These are phyloP conservation scores for Xanthoconium separans DNA, from an alignment of 1,284 basidiomycete species.

Conservation along the genomic window DNA sequence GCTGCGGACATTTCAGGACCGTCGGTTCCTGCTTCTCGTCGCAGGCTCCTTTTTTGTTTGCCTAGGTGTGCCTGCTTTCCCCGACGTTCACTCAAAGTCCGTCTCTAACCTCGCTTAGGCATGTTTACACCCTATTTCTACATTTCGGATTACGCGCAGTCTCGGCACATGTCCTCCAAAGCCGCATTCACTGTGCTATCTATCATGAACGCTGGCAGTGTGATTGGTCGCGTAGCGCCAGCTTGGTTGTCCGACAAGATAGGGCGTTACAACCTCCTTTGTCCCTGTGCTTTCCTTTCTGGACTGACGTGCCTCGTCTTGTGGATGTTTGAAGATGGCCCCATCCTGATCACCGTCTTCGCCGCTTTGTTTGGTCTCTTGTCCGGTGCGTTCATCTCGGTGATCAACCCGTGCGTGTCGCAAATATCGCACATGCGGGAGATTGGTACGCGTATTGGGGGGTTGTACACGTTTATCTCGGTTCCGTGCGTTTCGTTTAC, in stretches of 20 bases:
- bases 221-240: constrained; percentile 61
- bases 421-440: constrained; percentile 55
- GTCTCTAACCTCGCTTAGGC: constrained; percentile 51
- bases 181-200: constrained; percentile 55
- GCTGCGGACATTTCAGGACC: constrained; percentile 41
- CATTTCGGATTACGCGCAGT: constrained; percentile 53
- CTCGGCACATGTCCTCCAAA: constrained; percentile 36
- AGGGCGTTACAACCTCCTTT: constrained; percentile 62
- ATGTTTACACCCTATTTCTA: constrained; percentile 67
- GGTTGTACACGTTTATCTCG: constrained; percentile 60
- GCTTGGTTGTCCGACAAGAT: constrained; percentile 59
- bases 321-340: constrained; percentile 50
- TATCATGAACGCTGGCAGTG: constrained; percentile 61
- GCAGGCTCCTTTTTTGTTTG: constrained; percentile 50
- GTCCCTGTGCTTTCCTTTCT: constrained; percentile 56
- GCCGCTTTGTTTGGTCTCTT: constrained; percentile 56
- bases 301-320: constrained; percentile 56
- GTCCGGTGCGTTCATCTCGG: constrained; percentile 58
- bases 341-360: constrained; percentile 50
- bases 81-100: not conserved
- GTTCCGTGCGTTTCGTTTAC: constrained; percentile 53
- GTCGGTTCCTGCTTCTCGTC: constrained; percentile 44
- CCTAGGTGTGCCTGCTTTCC: constrained; percentile 34
- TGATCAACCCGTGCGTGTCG: constrained; percentile 62
- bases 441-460: constrained; percentile 59